Base-by-base conservation (phyloP, 2,329 filamentous ascomycete genomes). In the Cytospora chrysosperma region DNA sequence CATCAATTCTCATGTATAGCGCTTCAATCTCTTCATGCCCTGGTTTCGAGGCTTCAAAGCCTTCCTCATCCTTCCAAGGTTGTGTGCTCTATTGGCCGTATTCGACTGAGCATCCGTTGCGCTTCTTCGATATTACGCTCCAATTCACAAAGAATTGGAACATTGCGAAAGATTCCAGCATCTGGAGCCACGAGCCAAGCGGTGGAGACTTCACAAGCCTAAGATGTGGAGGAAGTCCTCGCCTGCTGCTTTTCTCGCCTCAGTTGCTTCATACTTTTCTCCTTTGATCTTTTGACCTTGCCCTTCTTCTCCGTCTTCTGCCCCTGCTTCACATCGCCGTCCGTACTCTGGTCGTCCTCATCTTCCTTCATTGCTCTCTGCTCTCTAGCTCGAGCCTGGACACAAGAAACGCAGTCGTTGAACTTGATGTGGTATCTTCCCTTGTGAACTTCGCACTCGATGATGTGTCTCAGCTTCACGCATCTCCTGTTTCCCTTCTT, bases 401-500 rank as follows among this genome's bases (percentile, higher is more conserved):
- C 47, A 24, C 61, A 63, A 5, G 56, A 26, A 4, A 64, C 57
- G 19, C 62, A 64, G 19, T 49, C 34, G 15, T 59, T 21, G 19
- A 37, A 56, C 4, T 40, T 51, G 15, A 51, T 56, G 28, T 59
- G 51, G 27, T 49, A 53, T 28, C 21, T 34, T 27, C 63, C 63
- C 37, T 27, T 53, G 59, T 65, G 63, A 2, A 50, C 30, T 8
- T 62, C 34, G 19, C 59, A 65, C 24, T 61, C 59, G 19, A 62
- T 58, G 19, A 65, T 49, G n/a, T 65, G 63, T 26, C 27, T 30
- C 3, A 62, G 49, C 54, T 65, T 65, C 1, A 65, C 21, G 13
- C 63, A 65, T 15, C 63, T 27, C 27, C 27, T 58, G 40, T 65
- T 65, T n/a, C 63, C 63, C 50, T 62, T 65, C 37, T 62, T 65